These are phyloP conservation scores for Lentinula lateritia DNA, from an alignment of 768 basidiomycete genomes.

Conservation along the genomic window DNA sequence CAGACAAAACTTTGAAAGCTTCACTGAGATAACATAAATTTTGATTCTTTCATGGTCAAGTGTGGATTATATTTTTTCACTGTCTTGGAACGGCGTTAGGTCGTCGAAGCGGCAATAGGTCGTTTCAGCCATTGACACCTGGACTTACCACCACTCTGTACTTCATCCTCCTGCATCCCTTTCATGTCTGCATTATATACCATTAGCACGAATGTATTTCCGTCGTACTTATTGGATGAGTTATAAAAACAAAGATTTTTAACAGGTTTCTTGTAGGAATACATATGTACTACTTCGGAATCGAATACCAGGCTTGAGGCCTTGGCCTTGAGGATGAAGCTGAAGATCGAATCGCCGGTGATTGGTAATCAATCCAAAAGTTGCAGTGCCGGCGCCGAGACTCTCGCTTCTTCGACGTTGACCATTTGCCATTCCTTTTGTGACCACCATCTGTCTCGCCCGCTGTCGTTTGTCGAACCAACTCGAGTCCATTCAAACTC, in stretches of 20 bases:
- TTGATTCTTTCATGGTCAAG: not conserved
- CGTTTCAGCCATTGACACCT: not conserved
- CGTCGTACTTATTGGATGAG: not conserved
- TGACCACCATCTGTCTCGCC: not conserved
- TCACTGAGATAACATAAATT: conserved; percentile 1
- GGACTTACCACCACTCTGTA: not conserved
- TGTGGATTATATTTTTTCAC: not conserved
- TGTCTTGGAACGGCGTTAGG: conserved; percentile 2
- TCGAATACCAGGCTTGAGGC: no score
- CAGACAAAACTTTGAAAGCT: not conserved
- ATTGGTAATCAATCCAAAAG: not conserved
- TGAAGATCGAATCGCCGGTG: not conserved
- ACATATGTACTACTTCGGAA: no score
- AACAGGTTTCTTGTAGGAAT: no score
- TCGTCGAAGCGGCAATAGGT: not conserved
- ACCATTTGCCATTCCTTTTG: not conserved
- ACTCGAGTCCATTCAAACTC: not conserved
- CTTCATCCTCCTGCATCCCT: not conserved
- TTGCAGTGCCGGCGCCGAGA: not conserved
- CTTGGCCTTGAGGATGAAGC: no score
- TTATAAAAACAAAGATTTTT: no score
- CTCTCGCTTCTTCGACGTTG: not conserved
- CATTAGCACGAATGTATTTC: not conserved
- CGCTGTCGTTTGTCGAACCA: no score
- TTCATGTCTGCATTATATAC: not conserved